Evolutionary conservation across 768 basidiomycete species (phyloP), one percentile per base, ranked within the genome.

Genomic region (Kwoniella botswanensis): DNA sequence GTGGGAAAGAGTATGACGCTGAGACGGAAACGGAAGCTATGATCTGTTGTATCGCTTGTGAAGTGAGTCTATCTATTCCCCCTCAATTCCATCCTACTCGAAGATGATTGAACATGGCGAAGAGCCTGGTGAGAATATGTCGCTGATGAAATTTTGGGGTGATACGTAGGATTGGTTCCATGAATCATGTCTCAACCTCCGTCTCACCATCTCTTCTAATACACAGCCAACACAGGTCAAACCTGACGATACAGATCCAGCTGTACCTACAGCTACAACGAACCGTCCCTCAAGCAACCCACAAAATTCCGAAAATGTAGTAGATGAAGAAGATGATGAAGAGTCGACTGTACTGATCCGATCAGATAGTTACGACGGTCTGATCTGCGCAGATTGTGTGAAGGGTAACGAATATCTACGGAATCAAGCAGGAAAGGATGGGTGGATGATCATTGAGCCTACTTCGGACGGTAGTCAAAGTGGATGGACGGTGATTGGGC

Each of bases 371-470:
- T 83, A 83, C 61, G 79, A 81, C 53, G 76, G 79, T 22, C 71
- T 83, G 26, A 74, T 83, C 5, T 83, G 82, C 69, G 73, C 71
- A 3, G 53, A 29, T 1, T 83, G 82, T 65, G 77, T 80, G 1
- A 15, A 55, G 53, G 35, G 44, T 2, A 58, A 76, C 43, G 44
- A 56, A 13, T 57, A 67, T 4, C 57, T 81, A 26, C 61, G 46
- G n/a, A 46, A 50, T 0, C 69, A 70, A 54, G 76, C 74, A 29
- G 82, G 82, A 15, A 74, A 65, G 35, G 61, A 68, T 41, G 82
- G 82, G 26, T 83, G 81, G 81, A 76, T 81, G 78, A 76, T 80
- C 63, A 74, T 83, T 43, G 74, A 79, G 22, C 80, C 81, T 35
- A 35, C 35, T 35, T 35, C 35, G 1, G 44, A 61, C 2, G 66